Conservation (phyloP, 2,329 filamentous ascomycete species). For the Colletotrichum spinosum region DNA sequence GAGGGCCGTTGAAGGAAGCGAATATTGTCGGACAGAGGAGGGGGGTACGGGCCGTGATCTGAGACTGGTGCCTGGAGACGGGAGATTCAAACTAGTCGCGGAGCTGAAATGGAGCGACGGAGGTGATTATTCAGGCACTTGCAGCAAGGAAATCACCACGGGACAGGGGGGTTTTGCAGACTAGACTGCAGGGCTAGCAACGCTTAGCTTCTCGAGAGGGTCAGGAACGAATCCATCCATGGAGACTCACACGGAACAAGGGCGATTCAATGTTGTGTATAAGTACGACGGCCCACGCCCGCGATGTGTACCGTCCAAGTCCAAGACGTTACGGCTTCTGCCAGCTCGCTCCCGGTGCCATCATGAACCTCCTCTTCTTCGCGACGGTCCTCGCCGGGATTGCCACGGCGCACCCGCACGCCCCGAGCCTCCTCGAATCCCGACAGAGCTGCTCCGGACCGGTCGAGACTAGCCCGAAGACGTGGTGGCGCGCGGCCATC, state of each 20-base stretch:
- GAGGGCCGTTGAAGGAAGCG: too few species aligned
- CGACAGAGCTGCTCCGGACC: conserved; percentile 29
- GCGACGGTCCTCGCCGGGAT: conserved; percentile 7
- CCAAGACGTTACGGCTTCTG: background rate
- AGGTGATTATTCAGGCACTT: conserved; percentile 31
- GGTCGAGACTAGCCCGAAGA: conserved; percentile 27
- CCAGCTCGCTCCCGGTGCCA: background rate
- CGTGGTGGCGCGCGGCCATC: conserved; percentile 44
- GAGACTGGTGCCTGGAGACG: background rate
- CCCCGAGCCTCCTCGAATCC: conserved; percentile 10
- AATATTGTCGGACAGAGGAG: too few species aligned
- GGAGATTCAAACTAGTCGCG: too few species aligned
- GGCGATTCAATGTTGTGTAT: too few species aligned
- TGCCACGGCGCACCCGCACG: conserved; percentile 15
- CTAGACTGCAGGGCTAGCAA: background rate
- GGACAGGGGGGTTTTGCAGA: background rate
- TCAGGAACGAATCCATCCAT: background rate
- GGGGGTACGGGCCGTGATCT: background rate
- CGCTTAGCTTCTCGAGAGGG: background rate
- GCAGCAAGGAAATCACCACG: conserved; percentile 16
- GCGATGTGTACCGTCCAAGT: background rate
- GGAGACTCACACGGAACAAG: too few species aligned
- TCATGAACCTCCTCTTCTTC: conserved; percentile 27
- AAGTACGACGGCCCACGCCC: too few species aligned
- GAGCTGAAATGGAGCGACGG: background rate